Base-by-base conservation (phyloP, 2,329 filamentous ascomycete genomes). In the Neonectria faginata region DNA sequence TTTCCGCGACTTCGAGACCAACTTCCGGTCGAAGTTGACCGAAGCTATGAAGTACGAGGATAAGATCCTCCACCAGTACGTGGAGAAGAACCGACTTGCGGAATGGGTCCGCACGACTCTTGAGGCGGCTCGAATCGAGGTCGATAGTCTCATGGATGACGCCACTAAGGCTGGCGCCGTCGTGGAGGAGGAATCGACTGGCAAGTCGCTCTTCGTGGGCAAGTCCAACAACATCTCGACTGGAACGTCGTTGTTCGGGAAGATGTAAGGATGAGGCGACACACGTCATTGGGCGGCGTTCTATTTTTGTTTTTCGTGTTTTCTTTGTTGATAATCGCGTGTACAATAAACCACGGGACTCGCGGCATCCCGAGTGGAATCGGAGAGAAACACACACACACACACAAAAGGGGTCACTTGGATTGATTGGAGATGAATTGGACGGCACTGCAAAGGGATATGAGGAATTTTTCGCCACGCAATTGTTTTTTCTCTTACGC, bases 41-140 rank as follows among this genome's bases (percentile, higher is more conserved):
- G 86, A 89, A 27, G 92, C 93, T 62, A 91, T 96, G 81, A 83
- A 87, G 62, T 84, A 85, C 62, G 94, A 97, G 79, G 91, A 95
- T 74, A 84, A 86, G 65, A 75, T 86, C 11, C 82, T 97, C 42
- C 80, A 83, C 56, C 83, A 85, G 55, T 88, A 88, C 74, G 83
- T 96, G 20, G 86, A 91, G 60, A 89, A 89, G 76, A 85, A 88
- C 63, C 85, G 89, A 41, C 84, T 97, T 11, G 87, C 89, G 7
- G 85, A 90, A 60, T 97, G 94, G 92, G 78, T 82, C 18, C 75
- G 70, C 10, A 77, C 77, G 12, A 77, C 79, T 7, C 76, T 79
- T 22, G 77, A 81, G 31, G 75, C 76, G 27, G 82, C 81, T 18
- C 76, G 79, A 48, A 64, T 70, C 9, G 73, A 80, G 62, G 69